A percentile compares a stretch with the other conserved stretches of the same genome.
phyloP scores from a whole-genome alignment of 768 basidiomycete genomes.

The Rhodotorula toruloides region DNA sequence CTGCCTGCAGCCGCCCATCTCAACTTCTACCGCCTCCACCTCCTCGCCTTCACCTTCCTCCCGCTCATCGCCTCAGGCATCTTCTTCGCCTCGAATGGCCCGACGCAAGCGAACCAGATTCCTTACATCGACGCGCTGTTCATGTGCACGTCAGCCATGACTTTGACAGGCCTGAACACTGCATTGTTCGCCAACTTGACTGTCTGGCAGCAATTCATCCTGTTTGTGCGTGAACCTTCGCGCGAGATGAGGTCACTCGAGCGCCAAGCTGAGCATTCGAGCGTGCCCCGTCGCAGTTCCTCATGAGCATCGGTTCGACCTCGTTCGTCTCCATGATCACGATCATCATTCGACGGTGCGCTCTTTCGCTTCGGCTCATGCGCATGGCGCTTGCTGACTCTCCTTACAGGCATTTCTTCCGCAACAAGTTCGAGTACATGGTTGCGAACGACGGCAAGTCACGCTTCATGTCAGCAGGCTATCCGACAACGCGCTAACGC shows the following conservation, averaged over 20 bases:
- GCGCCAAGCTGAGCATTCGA: background rate
- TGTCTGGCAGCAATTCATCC: conserved; percentile 45
- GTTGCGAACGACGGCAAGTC: conserved; percentile 22
- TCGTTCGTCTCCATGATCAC: conserved; percentile 76
- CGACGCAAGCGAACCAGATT: conserved; percentile 55
- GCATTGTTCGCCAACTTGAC: conserved; percentile 43
- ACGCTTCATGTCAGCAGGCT: too few species aligned
- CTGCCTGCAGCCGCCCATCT: conserved; percentile 45
- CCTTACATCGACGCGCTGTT: conserved; percentile 72
- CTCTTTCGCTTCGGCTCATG: background rate
- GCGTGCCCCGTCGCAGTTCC: background rate
- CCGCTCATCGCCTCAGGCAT: conserved; percentile 74
- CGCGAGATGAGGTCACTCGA: too few species aligned
- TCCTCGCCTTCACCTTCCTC: conserved; percentile 54
- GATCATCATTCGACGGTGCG: conserved; percentile 68
- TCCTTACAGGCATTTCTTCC: conserved; percentile 69
- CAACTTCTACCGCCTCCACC: conserved; percentile 60
- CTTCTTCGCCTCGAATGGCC: conserved; percentile 73
- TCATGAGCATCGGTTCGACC: conserved; percentile 47
- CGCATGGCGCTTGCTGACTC: too few species aligned
- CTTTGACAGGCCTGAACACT: conserved; percentile 54
- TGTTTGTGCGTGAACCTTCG: conserved; percentile 51
- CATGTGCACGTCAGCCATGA: conserved; percentile 70
- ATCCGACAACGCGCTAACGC: background rate
- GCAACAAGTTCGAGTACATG: conserved; percentile 57